These are phyloP conservation scores for Nelumbo lutea DNA, from an alignment of 164 flowering plant genomes.

Conservation along the genomic window DNA sequence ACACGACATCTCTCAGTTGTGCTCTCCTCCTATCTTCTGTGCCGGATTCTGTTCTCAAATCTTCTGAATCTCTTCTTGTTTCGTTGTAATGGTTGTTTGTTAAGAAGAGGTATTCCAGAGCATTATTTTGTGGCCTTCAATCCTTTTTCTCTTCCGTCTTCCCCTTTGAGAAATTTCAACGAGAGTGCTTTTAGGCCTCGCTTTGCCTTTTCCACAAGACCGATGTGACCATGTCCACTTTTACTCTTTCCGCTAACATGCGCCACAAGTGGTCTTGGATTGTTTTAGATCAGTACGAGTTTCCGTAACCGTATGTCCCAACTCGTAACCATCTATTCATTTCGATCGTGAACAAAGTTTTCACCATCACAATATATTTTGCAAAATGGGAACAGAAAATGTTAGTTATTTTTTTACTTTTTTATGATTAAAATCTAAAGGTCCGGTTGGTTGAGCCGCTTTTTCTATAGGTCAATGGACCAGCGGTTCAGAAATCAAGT, in stretches of 20 bases:
- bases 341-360: too few species aligned
- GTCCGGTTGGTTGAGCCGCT: too few species aligned
- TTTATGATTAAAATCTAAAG: too few species aligned
- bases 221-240: neutral
- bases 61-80: neutral
- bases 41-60: neutral
- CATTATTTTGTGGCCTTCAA: neutral
- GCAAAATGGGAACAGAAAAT: too few species aligned
- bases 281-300: too few species aligned
- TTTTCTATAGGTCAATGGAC: too few species aligned
- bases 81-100: neutral
- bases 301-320: too few species aligned
- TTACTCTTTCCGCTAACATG: neutral
- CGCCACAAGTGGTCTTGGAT: neutral
- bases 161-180: neutral
- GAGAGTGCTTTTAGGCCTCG: neutral
- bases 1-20: constrained; percentile 44
- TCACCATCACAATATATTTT: too few species aligned
- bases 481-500: too few species aligned
- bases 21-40: neutral
- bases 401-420: too few species aligned
- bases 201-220: neutral
- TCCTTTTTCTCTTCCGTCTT: neutral
- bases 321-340: too few species aligned
- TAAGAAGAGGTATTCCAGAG: neutral